Conservation (phyloP, 768 basidiomycete genomes). For the Pulveroboletus sp. region DNA sequence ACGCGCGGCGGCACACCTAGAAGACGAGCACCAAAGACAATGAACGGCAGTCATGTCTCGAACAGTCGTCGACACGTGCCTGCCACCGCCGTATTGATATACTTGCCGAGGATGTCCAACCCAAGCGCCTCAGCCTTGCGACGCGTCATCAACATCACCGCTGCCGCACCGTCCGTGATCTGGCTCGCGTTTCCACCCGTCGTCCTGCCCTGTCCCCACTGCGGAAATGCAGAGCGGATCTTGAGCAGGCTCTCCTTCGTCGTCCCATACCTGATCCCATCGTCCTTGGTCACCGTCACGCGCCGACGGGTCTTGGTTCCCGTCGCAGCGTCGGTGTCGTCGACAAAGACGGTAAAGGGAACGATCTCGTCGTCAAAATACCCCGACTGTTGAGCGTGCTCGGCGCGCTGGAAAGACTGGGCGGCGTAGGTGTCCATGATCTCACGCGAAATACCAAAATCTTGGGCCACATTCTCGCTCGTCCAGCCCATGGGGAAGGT, state of each 20-base stretch:
- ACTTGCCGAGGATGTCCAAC: constrained; percentile 69
- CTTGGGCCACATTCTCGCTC: constrained; percentile 76
- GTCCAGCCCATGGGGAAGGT: constrained; percentile 89
- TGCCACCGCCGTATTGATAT: constrained; percentile 65
- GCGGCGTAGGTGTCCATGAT: constrained; percentile 76
- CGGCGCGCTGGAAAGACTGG: constrained; percentile 72
- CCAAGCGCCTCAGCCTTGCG: constrained; percentile 73
- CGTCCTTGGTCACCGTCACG: constrained; percentile 63
- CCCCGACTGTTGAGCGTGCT: constrained; percentile 64
- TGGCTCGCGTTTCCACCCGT: constrained; percentile 88
- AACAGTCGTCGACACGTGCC: constrained; percentile 40
- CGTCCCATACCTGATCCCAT: constrained; percentile 73
- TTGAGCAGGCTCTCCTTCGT: constrained; percentile 60
- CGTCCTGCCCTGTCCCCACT: constrained; percentile 69
- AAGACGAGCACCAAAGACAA: neutral
- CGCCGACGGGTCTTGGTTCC: constrained; percentile 40
- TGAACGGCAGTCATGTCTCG: too few relatives aligned
- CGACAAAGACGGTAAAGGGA: constrained; percentile 63
- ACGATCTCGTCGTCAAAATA: constrained; percentile 68
- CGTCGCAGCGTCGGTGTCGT: constrained; percentile 55
- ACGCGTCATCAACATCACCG: constrained; percentile 76
- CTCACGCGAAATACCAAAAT: constrained; percentile 69
- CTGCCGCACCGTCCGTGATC: constrained; percentile 80
- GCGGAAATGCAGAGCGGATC: constrained; percentile 74
- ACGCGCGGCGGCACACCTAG: constrained; percentile 71